Percentiles rank a stretch among this genome's conserved stretches.
These are phyloP conservation scores for Diddensiella caesifluorescens DNA, from an alignment of 805 yeast species.

Conservation along the genomic window DNA sequence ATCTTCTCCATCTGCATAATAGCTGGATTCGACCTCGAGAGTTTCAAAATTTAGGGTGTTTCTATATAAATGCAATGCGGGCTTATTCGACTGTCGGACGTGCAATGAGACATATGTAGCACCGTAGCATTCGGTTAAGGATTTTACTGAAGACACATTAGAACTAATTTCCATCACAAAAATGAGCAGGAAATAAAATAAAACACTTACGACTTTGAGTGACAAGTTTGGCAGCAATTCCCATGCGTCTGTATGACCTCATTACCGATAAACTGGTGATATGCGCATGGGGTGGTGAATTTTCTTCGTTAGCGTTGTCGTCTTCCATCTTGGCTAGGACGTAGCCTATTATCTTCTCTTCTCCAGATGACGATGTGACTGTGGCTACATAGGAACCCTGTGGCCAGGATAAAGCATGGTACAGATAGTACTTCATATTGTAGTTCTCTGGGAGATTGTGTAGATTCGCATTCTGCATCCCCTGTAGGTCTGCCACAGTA, in stretches of 20 bases:
- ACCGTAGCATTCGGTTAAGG: conserved; percentile 72
- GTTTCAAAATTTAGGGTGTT: conserved; percentile 83
- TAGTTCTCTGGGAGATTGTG: conserved; percentile 94
- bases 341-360: conserved; percentile 90
- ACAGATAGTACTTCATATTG: conserved; percentile 84
- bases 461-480: conserved; percentile 92
- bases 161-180: conserved; percentile 27
- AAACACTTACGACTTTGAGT: conserved; percentile 9
- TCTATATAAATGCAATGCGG: conserved; percentile 86
- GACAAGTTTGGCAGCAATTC: conserved; percentile 89
- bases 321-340: conserved; percentile 96
- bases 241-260: conserved; percentile 94
- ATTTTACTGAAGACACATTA: conserved; percentile 73
- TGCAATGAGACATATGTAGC: conserved; percentile 86
- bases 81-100: conserved; percentile 88
- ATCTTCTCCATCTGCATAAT: conserved; percentile 96
- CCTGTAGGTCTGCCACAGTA: conserved; percentile 77
- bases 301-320: conserved; percentile 38
- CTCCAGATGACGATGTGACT: conserved; percentile 56
- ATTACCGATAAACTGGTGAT: conserved; percentile 89
- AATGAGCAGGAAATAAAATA: neutral
- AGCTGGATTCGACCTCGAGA: conserved; percentile 73
- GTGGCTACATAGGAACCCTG: conserved; percentile 93
- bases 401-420: conserved; percentile 95
- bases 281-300: conserved; percentile 67